Base-by-base conservation (phyloP, 202 grass and related monocot species). In the Eragrostis tef region DNA sequence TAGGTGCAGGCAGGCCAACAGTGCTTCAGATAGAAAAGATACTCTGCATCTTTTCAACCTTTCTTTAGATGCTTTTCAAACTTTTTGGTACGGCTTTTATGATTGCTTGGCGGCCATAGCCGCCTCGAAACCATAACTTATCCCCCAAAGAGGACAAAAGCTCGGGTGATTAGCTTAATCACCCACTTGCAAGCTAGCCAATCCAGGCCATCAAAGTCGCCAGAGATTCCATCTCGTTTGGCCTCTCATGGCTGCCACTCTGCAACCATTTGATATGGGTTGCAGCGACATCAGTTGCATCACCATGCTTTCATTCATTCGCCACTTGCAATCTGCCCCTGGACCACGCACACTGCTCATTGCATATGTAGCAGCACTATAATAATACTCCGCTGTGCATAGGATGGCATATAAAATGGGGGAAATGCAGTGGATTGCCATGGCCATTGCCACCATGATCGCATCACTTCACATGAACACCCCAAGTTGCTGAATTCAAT, bases 181-280 rank as follows among this genome's bases (percentile, higher is more conserved):
- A 1, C 42, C 50, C 75, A 82, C 65, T 61, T 81, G 83, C 74
- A 24, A 74, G 69, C 3, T 84, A 65, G 59, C 82, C 82, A 89
- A 89, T 87, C 71, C 44, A 74, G 16, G 43, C 53, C 39, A 22
- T 41, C 2, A 84, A 79, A 71, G 80, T 68, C 49, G 73, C 51
- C 56, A 64, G 81, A 81, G 89, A 96, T 91, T 97, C 86, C 89
- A 79, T 87, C 75, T 86, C 69, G 78, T 86, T 91, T 93, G 88
- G 59, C 82, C 80, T 83, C 57, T 79, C 31, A 24, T 68, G 78
- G 63, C 56, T 78, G 73, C 77, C 45, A 78, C 58, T 59, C 52
- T 82, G 69, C 44, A 73, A 58, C 79, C 70, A 69, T 69, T 76
- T 70, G 36, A 75, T 81, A 83, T 51, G 34, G 34, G 20, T 45